A percentile compares a stretch with the other conserved stretches of the same genome.
These are phyloP conservation scores for Clavispora fructus DNA, from an alignment of 805 yeast species.

Conservation along the genomic window DNA sequence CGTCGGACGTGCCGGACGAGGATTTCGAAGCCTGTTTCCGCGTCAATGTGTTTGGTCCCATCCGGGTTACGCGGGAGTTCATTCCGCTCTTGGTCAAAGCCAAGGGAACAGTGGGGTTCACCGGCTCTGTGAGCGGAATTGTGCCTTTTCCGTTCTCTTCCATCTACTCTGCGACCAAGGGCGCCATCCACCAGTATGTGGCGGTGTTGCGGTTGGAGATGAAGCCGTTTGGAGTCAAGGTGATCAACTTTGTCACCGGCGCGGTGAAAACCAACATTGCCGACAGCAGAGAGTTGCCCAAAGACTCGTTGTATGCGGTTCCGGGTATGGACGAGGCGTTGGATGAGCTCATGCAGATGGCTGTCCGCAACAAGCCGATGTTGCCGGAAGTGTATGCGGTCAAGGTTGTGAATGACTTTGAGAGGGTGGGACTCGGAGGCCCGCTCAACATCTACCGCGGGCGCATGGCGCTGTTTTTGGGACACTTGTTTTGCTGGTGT, in stretches of 20 bases:
- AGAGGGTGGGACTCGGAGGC: conserved; percentile 27
- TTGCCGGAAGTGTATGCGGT: conserved; percentile 52
- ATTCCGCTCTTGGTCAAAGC: conserved; percentile 52
- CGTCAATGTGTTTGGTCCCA: conserved; percentile 68
- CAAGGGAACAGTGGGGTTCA: conserved; percentile 64
- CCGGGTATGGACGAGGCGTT: conserved; percentile 50
- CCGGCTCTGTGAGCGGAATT: conserved; percentile 67
- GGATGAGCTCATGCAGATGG: conserved; percentile 51
- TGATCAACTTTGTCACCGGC: conserved; percentile 67
- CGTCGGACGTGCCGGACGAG: conserved; percentile 58
- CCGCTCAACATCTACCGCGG: conserved; percentile 56
- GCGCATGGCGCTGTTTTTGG: conserved; percentile 33
- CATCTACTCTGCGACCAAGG: conserved; percentile 63
- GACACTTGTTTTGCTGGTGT: conserved; percentile 27
- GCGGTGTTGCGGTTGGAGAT: conserved; percentile 58
- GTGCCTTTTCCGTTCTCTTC: conserved; percentile 68
- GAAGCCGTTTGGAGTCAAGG: conserved; percentile 68
- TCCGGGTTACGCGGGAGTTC: conserved; percentile 58
- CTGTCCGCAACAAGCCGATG: conserved; percentile 56
- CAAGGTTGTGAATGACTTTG: conserved; percentile 48
- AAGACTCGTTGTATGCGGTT: conserved; percentile 46
- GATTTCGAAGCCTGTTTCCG: conserved; percentile 46
- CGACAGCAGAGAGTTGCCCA: conserved; percentile 57
- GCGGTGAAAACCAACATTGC: conserved; percentile 70
- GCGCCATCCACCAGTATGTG: conserved; percentile 73